phyloP scores from a whole-genome alignment of 345 rosid species.

The Excoecaria agallocha region DNA sequence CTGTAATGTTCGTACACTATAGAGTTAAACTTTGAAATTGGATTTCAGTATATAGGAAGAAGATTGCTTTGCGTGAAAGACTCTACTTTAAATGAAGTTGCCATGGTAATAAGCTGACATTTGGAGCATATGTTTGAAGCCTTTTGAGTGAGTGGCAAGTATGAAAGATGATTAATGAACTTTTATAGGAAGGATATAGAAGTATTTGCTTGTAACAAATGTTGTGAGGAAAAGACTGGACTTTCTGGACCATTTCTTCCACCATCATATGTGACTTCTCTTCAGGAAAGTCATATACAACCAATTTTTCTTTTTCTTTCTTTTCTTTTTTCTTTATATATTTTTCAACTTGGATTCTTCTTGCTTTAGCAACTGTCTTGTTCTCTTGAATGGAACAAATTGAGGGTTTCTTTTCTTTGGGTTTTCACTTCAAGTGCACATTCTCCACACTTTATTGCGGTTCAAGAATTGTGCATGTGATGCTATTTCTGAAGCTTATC shows the following conservation, averaged over 20 bases:
- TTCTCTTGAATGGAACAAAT: neutral
- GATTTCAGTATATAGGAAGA: neutral
- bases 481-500: neutral
- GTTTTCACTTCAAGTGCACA: too few relatives aligned
- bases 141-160: neutral
- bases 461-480: neutral
- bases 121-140: neutral
- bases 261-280: neutral
- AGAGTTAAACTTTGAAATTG: neutral
- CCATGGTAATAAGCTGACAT: conserved; percentile 2
- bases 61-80: too few relatives aligned
- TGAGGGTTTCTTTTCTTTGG: too few relatives aligned
- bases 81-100: neutral
- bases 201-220: neutral
- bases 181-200: neutral
- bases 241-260: neutral
- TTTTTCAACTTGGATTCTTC: neutral
- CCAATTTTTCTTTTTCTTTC: neutral
- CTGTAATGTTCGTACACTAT: neutral
- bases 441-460: too few relatives aligned
- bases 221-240: neutral
- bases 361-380: neutral
- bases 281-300: neutral
- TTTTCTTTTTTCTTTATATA: neutral
- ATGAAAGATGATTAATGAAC: neutral